A percentile compares a stretch with the other conserved stretches of the same genome.
Conservation (phyloP, 306 rosid species). For the Cucumis cinereus region DNA sequence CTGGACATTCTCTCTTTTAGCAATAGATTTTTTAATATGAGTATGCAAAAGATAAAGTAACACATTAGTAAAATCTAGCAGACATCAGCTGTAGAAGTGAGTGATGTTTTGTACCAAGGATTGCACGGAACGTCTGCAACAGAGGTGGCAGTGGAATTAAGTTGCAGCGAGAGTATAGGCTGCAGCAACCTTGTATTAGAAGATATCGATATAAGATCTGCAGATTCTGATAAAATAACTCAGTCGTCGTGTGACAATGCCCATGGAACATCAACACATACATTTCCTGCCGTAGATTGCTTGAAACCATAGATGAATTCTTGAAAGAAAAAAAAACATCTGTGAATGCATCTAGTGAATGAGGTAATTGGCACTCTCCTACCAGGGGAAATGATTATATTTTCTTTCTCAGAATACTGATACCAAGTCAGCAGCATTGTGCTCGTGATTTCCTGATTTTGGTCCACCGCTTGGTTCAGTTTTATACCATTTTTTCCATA, state of each 20-base stretch:
- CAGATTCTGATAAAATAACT: neutral
- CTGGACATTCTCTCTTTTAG: neutral
- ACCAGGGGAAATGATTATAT: neutral
- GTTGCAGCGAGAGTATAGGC: neutral
- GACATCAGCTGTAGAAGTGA: slow-evolving; percentile 15
- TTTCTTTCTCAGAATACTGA: neutral
- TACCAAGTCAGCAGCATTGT: neutral
- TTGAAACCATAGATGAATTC: neutral
- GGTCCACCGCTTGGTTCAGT: neutral
- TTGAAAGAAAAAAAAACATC: neutral
- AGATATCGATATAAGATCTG: slow-evolving; percentile 2
- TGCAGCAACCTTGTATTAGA: slow-evolving; percentile 11
- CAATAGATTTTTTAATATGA: neutral
- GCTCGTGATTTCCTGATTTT: neutral
- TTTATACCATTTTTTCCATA: neutral
- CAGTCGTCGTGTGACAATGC: slow-evolving; percentile 5
- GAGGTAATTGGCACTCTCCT: neutral
- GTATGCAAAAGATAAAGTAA: neutral
- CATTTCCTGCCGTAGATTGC: neutral
- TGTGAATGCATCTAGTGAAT: neutral
- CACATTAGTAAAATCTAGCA: neutral
- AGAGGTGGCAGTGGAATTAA: slow-evolving; percentile 8
- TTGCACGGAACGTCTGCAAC: slow-evolving; percentile 12
- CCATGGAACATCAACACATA: slow-evolving; percentile 1
- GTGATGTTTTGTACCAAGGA: slow-evolving; percentile 5